Conservation (phyloP, 1,284 basidiomycete species). For the Somion occarium region DNA sequence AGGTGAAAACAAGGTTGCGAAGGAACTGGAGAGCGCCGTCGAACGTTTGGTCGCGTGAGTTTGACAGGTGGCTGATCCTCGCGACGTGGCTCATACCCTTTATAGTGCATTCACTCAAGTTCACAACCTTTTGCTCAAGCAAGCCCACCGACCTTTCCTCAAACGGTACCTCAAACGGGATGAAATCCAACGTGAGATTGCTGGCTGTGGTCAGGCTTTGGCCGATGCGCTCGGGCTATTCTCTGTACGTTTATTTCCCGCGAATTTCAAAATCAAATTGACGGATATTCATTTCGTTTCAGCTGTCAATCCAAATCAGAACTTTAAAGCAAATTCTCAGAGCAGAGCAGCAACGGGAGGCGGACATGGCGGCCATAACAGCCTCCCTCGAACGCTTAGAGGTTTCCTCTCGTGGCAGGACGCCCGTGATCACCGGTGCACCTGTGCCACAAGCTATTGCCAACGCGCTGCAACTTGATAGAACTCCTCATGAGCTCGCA, state of each 20-base stretch:
- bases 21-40: constrained; percentile 36
- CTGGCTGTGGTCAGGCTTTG: constrained; percentile 47
- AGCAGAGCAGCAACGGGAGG: constrained; percentile 27
- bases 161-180: constrained; percentile 76
- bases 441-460: background rate
- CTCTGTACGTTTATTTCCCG: constrained; percentile 35
- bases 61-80: background rate
- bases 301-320: constrained; percentile 53
- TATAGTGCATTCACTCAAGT: constrained; percentile 33
- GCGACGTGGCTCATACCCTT: background rate
- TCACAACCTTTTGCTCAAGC: constrained; percentile 49
- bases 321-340: constrained; percentile 52
- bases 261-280: background rate
- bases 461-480: background rate
- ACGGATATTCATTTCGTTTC: background rate
- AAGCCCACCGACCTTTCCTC: constrained; percentile 65
- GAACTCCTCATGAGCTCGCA: background rate
- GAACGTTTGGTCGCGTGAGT: constrained; percentile 48
- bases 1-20: constrained; percentile 28
- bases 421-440: background rate
- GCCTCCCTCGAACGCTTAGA: background rate
- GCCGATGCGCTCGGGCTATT: constrained; percentile 55
- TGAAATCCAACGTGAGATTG: constrained; percentile 56
- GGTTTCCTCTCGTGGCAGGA: background rate
- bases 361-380: constrained; percentile 23